Base-by-base conservation (phyloP, 1,139 yeast genomes). In the Kurtzmaniella quercitrusa region DNA sequence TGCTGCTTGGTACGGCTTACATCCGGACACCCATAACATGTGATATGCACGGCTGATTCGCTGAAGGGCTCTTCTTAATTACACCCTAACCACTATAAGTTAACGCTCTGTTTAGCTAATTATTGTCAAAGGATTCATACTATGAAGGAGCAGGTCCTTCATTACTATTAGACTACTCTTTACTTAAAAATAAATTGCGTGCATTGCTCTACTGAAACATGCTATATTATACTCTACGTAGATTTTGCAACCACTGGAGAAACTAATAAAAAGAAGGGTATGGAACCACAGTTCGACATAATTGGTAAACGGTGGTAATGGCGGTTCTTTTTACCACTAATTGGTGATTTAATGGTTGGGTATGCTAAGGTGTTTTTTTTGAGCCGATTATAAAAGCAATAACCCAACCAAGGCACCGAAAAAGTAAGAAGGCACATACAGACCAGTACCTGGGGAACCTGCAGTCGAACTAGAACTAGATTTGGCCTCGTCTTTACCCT, bases 331-430 rank as follows among this genome's bases (percentile, higher is more conserved):
- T 26, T 26, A 14, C 30, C 12, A 9, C n/a, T n/a, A 14, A 14
- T 5, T 9, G 12, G n/a, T 14, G 5, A 9, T 9, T 26, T 26
- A 4, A 11, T 26, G 19, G 22, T 8, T n/a, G 41, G 28, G 11
- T 16, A 16, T 12, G 17, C 41, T 39, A 39, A 15, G 33, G 30
- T 26, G n/a, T 26, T 3, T 12, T 11, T 26, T 9, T 21, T 9
- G 30, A 14, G 30, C 19, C 20, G 21, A 15, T 33, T 17, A 21
- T 36, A 40, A 14, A 3, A 40, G 36, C 40, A 40, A 12, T 5
- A 15, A 41, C 7, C 42, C 40, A 9, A 42, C 15, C 15, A 40
- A 23, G 20, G 38, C 40, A n/a, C 33, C 34, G 11, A 34, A 14
- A 20, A 34, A 19, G 22, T 19, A 34, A 19, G 37, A 34, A 12